Evolutionary conservation across 1,139 yeast genomes (phyloP).

Genomic region (Protomyces macrosporus): DNA sequence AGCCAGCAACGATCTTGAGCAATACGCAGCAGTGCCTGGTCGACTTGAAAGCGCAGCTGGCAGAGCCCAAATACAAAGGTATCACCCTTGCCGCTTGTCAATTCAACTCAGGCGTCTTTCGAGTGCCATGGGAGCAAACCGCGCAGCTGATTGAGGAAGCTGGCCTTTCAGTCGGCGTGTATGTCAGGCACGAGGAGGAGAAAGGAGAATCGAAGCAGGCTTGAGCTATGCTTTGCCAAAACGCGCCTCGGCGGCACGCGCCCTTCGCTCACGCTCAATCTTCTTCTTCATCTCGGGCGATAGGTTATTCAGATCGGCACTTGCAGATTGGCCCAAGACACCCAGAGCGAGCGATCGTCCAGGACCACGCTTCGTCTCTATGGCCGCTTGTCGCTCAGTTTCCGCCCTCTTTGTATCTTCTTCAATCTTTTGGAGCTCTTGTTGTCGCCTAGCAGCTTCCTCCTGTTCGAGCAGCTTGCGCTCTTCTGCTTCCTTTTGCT

Average conservation of each 20-base stretch:
- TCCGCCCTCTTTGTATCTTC: constrained; percentile 37
- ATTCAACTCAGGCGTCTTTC: constrained; percentile 13
- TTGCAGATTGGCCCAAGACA: constrained; percentile 6
- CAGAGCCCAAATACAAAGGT: neutral
- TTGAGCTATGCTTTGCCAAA: constrained; percentile 38
- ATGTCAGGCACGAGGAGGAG: neutral
- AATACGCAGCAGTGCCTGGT: neutral
- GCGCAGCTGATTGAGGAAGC: constrained; percentile 3
- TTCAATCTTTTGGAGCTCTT: constrained; percentile 33
- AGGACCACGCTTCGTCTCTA: constrained; percentile 32
- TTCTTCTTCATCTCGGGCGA: constrained; percentile 67
- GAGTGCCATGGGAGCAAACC: constrained; percentile 11
- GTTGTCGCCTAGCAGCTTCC: constrained; percentile 35
- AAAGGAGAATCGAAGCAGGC: neutral
- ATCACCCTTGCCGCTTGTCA: constrained; percentile 4
- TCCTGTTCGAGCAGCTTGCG: constrained; percentile 41
- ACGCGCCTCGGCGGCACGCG: constrained; percentile 94
- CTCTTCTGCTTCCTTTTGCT: constrained; percentile 42
- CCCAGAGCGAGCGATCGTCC: constrained; percentile 33
- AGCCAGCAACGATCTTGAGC: neutral
- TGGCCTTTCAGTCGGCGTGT: constrained; percentile 4
- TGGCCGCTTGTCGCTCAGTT: constrained; percentile 32
- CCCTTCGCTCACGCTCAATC: constrained; percentile 88
- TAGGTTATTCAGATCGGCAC: constrained; percentile 40
- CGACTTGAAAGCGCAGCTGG: constrained; percentile 4